phyloP scores from a whole-genome alignment of 1,284 basidiomycete species.

The Leccinum variabile region DNA sequence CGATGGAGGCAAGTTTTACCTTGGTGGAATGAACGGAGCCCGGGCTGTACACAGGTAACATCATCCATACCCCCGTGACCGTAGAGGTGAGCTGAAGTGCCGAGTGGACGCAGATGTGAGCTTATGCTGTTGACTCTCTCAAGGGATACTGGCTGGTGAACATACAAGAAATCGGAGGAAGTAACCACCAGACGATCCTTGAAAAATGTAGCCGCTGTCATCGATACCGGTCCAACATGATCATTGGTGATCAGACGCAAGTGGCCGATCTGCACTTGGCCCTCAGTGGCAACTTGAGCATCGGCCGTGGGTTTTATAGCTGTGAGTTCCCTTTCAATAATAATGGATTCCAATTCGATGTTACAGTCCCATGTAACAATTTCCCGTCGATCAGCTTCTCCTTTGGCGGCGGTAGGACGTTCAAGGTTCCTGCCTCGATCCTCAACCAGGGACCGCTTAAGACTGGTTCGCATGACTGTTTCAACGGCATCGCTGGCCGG shows the following conservation, averaged over 20 bases:
- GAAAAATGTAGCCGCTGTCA: background rate
- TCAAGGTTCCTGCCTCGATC: background rate
- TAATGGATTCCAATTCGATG: background rate
- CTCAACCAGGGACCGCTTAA: background rate
- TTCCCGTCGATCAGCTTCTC: background rate
- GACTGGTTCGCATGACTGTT: background rate
- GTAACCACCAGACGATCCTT: background rate
- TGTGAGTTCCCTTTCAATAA: background rate
- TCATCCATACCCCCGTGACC: background rate
- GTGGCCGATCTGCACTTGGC: no score
- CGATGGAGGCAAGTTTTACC: background rate
- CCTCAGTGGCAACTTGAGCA: background rate
- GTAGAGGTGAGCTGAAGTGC: background rate
- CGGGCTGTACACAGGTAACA: background rate
- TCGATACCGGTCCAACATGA: background rate
- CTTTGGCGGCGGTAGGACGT: background rate
- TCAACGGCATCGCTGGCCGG: background rate
- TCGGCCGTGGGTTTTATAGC: background rate
- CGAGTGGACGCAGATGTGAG: background rate
- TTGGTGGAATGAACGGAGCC: background rate
- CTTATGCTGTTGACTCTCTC: background rate
- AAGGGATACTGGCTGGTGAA: background rate
- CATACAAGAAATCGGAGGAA: background rate
- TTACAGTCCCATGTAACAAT: background rate
- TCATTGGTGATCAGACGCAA: background rate